These are phyloP conservation scores for Trichoderma lentiforme DNA, from an alignment of 2,329 filamentous ascomycete species.

Conservation along the genomic window DNA sequence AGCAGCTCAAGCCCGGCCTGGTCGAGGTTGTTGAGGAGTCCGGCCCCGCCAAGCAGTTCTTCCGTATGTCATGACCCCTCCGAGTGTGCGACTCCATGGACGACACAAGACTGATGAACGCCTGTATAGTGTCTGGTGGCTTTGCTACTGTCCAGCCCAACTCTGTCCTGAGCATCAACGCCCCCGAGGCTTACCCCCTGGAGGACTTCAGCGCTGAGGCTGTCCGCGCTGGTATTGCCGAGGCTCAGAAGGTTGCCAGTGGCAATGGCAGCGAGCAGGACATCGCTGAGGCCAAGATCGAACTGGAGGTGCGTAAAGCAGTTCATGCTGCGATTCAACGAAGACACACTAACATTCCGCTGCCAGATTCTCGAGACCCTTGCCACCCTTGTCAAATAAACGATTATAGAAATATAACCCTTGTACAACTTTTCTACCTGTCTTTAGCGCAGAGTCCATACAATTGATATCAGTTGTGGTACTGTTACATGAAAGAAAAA, in stretches of 20 bases:
- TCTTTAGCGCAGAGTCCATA: conserved; percentile 35
- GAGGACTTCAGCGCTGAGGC: conserved; percentile 95
- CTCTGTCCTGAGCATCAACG: conserved; percentile 95
- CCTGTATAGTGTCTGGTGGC: conserved; percentile 76
- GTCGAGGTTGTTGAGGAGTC: conserved; percentile 94
- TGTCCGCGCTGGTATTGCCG: conserved; percentile 83
- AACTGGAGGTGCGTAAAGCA: conserved; percentile 76
- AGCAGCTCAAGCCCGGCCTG: conserved; percentile 96
- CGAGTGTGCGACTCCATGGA: neutral
- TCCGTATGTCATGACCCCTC: conserved; percentile 66
- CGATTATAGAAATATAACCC: conserved; percentile 41
- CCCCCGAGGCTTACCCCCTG: conserved; percentile 88
- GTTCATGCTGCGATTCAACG: neutral
- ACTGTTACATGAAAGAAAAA: conserved; percentile 21
- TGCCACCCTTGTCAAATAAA: conserved; percentile 77
- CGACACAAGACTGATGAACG: neutral
- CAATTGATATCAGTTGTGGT: conserved; percentile 37
- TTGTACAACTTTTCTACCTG: conserved; percentile 40
- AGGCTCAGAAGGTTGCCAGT: conserved; percentile 91
- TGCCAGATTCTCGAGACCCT: conserved; percentile 76
- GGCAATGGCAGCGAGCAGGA: conserved; percentile 94
- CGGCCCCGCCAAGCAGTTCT: conserved; percentile 90
- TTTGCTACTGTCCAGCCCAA: conserved; percentile 96
- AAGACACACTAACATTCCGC: neutral
- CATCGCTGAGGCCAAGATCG: conserved; percentile 98